phyloP scores from a whole-genome alignment of 495 filamentous ascomycete species.

The Staphylotrichum longicolle region DNA sequence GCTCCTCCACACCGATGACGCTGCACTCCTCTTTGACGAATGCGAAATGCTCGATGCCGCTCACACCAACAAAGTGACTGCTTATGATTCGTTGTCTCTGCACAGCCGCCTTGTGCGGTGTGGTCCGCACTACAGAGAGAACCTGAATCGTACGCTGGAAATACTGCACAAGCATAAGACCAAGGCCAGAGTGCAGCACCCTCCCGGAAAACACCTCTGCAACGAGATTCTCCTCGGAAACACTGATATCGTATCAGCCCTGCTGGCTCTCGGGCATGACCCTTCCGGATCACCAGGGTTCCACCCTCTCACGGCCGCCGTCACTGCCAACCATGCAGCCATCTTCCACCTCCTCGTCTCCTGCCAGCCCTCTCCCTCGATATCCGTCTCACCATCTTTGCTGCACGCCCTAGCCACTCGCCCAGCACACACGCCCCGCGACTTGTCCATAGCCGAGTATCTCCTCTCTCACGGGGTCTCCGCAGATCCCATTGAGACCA shows the following conservation, averaged over 20 bases:
- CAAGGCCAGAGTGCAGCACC: background rate
- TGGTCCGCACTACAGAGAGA: conserved; percentile 9
- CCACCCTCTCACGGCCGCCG: conserved; percentile 8
- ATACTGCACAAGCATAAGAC: conserved; percentile 2
- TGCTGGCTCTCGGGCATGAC: conserved; percentile 15
- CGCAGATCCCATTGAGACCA: background rate
- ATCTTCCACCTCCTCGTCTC: conserved; percentile 10
- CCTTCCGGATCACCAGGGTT: conserved; percentile 1
- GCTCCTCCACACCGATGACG: conserved; percentile 4
- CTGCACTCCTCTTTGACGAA: conserved; percentile 10
- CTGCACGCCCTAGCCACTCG: conserved; percentile 8
- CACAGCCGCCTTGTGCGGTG: conserved; percentile 19
- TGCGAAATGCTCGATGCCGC: conserved; percentile 15
- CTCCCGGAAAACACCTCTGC: conserved; percentile 17
- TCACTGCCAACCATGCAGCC: conserved; percentile 10
- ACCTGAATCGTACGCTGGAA: conserved; percentile 1
- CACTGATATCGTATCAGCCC: conserved; percentile 15
- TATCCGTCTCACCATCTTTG: background rate
- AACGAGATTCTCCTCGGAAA: conserved; percentile 19
- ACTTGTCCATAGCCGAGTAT: background rate
- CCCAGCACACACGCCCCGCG: background rate
- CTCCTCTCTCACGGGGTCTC: background rate
- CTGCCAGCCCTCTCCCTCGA: background rate
- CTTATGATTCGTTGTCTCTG: conserved; percentile 15
- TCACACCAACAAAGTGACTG: background rate